Conservation (phyloP, 805 yeast species). For the Torulaspora quercuum region DNA sequence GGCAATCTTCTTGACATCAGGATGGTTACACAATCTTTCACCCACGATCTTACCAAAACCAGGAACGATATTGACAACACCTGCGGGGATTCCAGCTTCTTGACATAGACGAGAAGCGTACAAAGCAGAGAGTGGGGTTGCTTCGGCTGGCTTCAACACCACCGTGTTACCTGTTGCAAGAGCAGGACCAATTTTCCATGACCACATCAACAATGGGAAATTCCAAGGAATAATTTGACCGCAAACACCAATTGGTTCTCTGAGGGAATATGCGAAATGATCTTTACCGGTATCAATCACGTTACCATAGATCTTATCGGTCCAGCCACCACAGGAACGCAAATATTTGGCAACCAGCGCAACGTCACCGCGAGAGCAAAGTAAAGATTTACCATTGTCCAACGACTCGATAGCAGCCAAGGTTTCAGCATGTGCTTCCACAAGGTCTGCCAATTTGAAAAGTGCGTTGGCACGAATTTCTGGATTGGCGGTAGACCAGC, state of each 20-base stretch:
- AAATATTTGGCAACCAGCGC: slow-evolving; percentile 64
- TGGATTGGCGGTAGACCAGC: slow-evolving; percentile 72
- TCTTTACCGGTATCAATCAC: slow-evolving; percentile 58
- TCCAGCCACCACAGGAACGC: slow-evolving; percentile 82
- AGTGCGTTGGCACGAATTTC: slow-evolving; percentile 58
- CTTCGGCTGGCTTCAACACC: slow-evolving; percentile 82
- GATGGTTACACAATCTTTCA: slow-evolving; percentile 65
- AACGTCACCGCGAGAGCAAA: slow-evolving; percentile 73
- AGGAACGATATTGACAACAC: slow-evolving; percentile 75
- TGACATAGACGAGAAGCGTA: slow-evolving; percentile 59
- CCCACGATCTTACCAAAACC: slow-evolving; percentile 79
- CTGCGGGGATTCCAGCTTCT: slow-evolving; percentile 79
- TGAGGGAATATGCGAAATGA: slow-evolving; percentile 62
- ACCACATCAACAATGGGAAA: slow-evolving; percentile 83
- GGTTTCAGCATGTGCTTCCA: slow-evolving; percentile 70
- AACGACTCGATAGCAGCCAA: slow-evolving; percentile 80
- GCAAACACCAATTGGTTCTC: slow-evolving; percentile 86
- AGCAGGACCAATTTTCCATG: slow-evolving; percentile 87
- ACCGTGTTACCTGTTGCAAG: slow-evolving; percentile 82
- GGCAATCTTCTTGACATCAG: slow-evolving; percentile 70
- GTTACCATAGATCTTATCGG: slow-evolving; percentile 63
- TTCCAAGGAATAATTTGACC: slow-evolving; percentile 93
- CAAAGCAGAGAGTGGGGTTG: slow-evolving; percentile 80
- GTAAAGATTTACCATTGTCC: slow-evolving; percentile 85
- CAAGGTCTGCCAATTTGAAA: slow-evolving; percentile 69